Conservation (phyloP, 2,329 filamentous ascomycete species). For the Xylariaceae sp. region DNA sequence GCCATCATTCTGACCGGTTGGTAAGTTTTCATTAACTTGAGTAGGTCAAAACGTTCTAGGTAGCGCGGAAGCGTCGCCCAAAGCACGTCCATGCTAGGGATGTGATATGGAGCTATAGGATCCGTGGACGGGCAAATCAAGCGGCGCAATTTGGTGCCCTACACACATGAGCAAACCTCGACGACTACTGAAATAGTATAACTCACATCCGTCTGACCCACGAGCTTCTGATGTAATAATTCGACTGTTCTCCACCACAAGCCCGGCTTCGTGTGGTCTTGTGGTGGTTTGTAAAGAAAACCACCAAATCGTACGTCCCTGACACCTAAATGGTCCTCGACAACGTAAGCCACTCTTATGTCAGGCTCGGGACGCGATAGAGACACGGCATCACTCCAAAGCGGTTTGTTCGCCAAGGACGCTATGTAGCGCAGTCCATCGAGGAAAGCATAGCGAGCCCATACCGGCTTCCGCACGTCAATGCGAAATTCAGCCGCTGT, state of each 20-base stretch:
- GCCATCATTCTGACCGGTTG: background rate
- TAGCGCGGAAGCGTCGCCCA: background rate
- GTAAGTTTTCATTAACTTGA: background rate
- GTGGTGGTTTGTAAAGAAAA: background rate
- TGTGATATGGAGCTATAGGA: background rate
- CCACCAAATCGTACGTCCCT: background rate
- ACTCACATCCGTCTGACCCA: conserved; percentile 5
- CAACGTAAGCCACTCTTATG: background rate
- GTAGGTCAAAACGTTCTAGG: background rate
- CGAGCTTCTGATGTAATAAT: background rate
- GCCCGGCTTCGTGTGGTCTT: background rate
- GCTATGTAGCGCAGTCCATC: conserved; percentile 2
- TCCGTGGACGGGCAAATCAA: background rate
- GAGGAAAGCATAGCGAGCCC: conserved; percentile 3
- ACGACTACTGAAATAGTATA: background rate
- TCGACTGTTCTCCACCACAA: conserved; percentile 2
- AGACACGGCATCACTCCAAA: background rate
- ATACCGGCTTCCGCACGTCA: background rate
- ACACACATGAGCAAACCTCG: background rate
- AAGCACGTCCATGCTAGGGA: background rate
- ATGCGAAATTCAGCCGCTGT: background rate
- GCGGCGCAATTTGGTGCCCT: conserved; percentile 4
- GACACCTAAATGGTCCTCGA: conserved; percentile 3
- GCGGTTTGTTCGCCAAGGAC: conserved; percentile 1
- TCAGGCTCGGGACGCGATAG: background rate